Percentiles rank a stretch among this genome's conserved stretches.
Conservation (phyloP, 2,329 filamentous ascomycete species). For the Polychaeton citri region DNA sequence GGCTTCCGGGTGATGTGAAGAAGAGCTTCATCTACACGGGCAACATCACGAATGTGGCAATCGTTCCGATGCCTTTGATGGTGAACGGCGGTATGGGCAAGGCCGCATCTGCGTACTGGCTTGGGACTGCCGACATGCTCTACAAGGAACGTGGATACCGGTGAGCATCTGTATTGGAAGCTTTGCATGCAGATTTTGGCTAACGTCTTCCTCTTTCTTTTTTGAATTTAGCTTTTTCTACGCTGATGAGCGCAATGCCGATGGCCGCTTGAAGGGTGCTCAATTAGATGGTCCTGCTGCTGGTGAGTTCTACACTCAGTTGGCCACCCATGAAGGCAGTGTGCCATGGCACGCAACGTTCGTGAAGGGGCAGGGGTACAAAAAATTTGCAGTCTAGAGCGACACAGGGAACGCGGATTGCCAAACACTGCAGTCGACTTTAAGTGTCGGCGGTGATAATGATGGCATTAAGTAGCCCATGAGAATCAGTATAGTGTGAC, state of each 20-base stretch:
- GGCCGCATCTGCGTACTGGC: constrained; percentile 24
- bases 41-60: constrained; percentile 23
- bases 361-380: constrained; percentile 8
- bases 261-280: constrained; percentile 19
- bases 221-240: constrained; percentile 36
- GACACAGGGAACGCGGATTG: too few relatives aligned
- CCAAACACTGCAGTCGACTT: too few relatives aligned
- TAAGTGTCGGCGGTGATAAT: too few relatives aligned
- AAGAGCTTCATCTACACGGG: constrained; percentile 31
- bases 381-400: too few relatives aligned
- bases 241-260: constrained; percentile 33
- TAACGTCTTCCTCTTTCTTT: constrained; percentile 6
- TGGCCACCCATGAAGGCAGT: constrained; percentile 3
- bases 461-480: too few relatives aligned
- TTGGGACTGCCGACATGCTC: constrained; percentile 21
- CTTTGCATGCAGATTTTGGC: too few relatives aligned
- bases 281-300: constrained; percentile 7
- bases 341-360: constrained; percentile 12
- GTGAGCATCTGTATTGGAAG: background rate
- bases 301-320: constrained; percentile 7
- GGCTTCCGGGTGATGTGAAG: background rate
- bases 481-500: too few relatives aligned
- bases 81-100: constrained; percentile 28
- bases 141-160: constrained; percentile 18
- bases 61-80: constrained; percentile 12